A percentile compares a stretch with the other conserved stretches of the same genome.
Evolutionary conservation across 305 asterid species (phyloP).

Genomic region (Rubia tinctorum): DNA sequence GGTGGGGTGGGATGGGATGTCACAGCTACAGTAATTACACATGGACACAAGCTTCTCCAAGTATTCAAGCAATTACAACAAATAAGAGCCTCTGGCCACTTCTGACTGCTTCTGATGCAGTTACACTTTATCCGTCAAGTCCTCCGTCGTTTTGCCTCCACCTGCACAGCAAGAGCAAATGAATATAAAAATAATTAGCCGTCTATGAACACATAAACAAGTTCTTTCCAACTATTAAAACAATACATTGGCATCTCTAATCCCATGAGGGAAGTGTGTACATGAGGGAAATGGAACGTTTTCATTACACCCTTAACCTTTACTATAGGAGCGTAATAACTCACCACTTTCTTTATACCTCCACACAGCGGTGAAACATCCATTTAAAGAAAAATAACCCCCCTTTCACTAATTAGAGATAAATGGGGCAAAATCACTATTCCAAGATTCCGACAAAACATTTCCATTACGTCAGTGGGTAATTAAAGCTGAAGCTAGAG

Average conservation of each 20-base stretch:
- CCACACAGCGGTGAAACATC: not conserved
- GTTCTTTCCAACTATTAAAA: not conserved
- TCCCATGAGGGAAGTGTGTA: not conserved
- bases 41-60: slow-evolving; percentile 42
- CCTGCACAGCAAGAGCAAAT: slow-evolving; percentile 37
- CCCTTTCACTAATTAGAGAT: not conserved
- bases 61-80: slow-evolving; percentile 26
- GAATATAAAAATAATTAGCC: not conserved
- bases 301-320: no score
- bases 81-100: slow-evolving; percentile 15
- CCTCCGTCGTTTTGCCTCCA: slow-evolving; percentile 70
- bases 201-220: not conserved
- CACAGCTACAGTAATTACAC: slow-evolving; percentile 36
- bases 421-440: not conserved
- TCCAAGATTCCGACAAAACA: not conserved
- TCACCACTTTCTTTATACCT: not conserved
- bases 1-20: slow-evolving; percentile 22
- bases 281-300: not conserved
- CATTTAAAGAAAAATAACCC: no score
- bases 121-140: slow-evolving; percentile 37
- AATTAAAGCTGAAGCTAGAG: not conserved
- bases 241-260: not conserved
- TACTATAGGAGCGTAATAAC: no score
- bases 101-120: slow-evolving; percentile 22
- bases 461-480: not conserved